phyloP scores from a whole-genome alignment of 2,329 filamentous ascomycete genomes.

The Cadophora sp. region DNA sequence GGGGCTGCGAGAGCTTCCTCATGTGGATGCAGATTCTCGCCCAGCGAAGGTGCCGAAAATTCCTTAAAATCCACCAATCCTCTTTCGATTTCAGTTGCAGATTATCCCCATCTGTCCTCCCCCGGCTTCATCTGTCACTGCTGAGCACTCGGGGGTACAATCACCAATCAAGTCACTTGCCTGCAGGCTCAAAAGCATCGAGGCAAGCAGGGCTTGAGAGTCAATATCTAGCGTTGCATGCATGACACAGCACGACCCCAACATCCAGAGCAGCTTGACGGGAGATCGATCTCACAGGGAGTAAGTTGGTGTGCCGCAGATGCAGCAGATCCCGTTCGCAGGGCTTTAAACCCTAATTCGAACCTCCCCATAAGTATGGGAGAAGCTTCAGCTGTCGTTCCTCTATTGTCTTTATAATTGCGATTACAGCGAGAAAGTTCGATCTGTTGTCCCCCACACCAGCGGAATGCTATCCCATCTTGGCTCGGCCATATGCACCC shows the following conservation, averaged over 20 bases:
- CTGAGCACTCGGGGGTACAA: background rate
- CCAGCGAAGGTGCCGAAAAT: background rate
- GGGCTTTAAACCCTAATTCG: background rate
- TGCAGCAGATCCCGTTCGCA: constrained; percentile 9
- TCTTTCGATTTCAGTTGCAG: background rate
- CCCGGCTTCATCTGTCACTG: constrained; percentile 1
- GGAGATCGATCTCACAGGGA: constrained; percentile 24
- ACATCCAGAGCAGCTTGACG: constrained; percentile 8
- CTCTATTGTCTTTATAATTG: background rate
- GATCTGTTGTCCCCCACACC: constrained; percentile 4
- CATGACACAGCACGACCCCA: constrained; percentile 18
- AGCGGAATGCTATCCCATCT: constrained; percentile 4
- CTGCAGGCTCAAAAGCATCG: background rate
- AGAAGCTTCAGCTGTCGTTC: background rate
- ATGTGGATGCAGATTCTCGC: background rate
- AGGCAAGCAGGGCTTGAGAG: background rate
- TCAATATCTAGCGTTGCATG: constrained; percentile 14
- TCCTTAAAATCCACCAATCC: background rate
- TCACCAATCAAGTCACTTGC: background rate
- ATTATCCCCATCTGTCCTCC: background rate
- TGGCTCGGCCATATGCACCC: constrained; percentile 14
- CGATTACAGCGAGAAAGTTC: background rate
- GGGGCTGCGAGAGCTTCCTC: background rate
- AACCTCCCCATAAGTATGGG: background rate
- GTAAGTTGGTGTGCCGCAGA: constrained; percentile 4